Evolutionary conservation across 345 rosid genomes (phyloP), one percentile per base, ranked within the genome.

Genomic region (Zanthoxylum bungeanum): DNA sequence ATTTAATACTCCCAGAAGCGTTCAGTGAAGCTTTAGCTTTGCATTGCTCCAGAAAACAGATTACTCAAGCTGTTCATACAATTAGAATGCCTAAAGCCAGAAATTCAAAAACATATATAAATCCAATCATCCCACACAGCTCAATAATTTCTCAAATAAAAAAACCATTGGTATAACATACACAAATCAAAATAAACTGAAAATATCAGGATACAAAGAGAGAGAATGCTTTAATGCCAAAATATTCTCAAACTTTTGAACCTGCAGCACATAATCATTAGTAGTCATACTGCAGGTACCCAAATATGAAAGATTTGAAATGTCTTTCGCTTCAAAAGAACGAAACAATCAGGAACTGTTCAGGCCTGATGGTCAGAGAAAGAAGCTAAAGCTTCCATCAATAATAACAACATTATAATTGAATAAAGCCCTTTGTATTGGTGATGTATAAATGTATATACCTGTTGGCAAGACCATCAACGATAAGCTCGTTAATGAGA

Each of bases 381-480:
- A 36, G 86, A 85, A 87, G 89, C 85, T 44, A n/a, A n/a, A 9
- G n/a, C 34, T 5, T 71, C 64, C 42, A 73, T 25, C 50, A n/a
- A n/a, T 65, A 25, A 28, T 5, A 28, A 62, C 28, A 30, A 36
- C 46, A 51, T 19, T 27, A 28, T 2, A 47, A 30, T 11, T 9
- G 25, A 7, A 2, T 34, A 21, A 10, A 14, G 17, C 58, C 44
- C 19, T 19, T 4, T n/a, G n/a, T n/a, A n/a, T n/a, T n/a, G n/a
- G n/a, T n/a, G n/a, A n/a, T n/a, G n/a, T n/a, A n/a, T n/a, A n/a
- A n/a, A n/a, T n/a, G n/a, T n/a, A n/a, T n/a, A n/a, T 69, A 93
- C 99, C 96, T 95, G 80, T 92, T 89, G 14, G 99, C 90, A 78
- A 95, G 93, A 34, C 97, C 80, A 60, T 89, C 86, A 24, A 95